Evolutionary conservation across 495 filamentous ascomycete genomes (phyloP).

Genomic region (Penicillium coffeae): DNA sequence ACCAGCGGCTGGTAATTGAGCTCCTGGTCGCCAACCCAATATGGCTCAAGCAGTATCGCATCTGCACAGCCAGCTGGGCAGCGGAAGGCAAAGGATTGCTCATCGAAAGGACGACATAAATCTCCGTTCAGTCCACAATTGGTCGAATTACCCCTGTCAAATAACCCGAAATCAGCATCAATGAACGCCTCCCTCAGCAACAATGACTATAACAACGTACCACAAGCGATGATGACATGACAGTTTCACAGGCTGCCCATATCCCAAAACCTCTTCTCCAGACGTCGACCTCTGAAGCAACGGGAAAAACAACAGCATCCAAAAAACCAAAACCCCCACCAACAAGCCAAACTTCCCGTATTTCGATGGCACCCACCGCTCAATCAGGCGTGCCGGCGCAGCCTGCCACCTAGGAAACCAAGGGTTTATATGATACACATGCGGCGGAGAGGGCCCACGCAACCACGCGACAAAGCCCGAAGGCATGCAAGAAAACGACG

Average conservation of each 20-base stretch:
- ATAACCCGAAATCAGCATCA: background rate
- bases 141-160: slow-evolving; percentile 41
- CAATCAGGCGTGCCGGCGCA: slow-evolving; percentile 56
- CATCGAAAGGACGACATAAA: slow-evolving; percentile 67
- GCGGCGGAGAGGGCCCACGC: slow-evolving; percentile 56
- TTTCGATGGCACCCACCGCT: slow-evolving; percentile 51
- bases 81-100: slow-evolving; percentile 63
- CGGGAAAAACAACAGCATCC: slow-evolving; percentile 62
- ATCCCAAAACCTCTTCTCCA: slow-evolving; percentile 56
- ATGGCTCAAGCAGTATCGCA: slow-evolving; percentile 62
- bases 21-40: slow-evolving; percentile 64
- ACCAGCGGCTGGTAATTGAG: slow-evolving; percentile 63
- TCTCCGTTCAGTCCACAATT: slow-evolving; percentile 70
- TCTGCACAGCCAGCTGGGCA: slow-evolving; percentile 67
- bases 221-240: slow-evolving; percentile 51
- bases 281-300: slow-evolving; percentile 57
- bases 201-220: slow-evolving; percentile 24
- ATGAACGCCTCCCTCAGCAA: background rate
- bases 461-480: slow-evolving; percentile 27
- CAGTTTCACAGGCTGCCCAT: slow-evolving; percentile 54
- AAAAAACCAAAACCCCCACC: slow-evolving; percentile 52
- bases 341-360: slow-evolving; percentile 50
- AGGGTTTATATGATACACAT: slow-evolving; percentile 58
- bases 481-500: slow-evolving; percentile 27
- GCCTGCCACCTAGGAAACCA: slow-evolving; percentile 59